Conservation (phyloP, 805 yeast species). For the Sugiyamaella boreocaroliniensis region DNA sequence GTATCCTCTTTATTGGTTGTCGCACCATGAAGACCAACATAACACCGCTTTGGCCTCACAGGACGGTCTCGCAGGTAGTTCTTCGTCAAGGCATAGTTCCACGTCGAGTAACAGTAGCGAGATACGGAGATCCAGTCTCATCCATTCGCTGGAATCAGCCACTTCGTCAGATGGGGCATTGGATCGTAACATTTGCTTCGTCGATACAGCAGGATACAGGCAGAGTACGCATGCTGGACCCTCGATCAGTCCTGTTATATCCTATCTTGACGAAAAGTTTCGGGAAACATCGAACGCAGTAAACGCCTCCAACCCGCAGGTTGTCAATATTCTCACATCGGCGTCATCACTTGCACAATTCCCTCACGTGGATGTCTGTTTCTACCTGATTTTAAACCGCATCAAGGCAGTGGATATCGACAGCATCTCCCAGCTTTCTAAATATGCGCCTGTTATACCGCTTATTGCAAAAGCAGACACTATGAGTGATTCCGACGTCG, state of each 20-base stretch:
- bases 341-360: constrained; percentile 19
- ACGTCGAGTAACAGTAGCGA: not conserved
- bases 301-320: constrained; percentile 19
- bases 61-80: not conserved
- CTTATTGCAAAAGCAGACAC: constrained; percentile 19
- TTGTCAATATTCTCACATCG: constrained; percentile 16
- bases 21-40: constrained; percentile 2
- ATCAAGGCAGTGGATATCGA: constrained; percentile 19
- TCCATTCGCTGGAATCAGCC: constrained; percentile 12
- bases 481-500: constrained; percentile 8
- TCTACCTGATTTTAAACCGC: constrained; percentile 16
- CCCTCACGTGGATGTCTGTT: constrained; percentile 22
- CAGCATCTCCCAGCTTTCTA: constrained; percentile 13
- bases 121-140: constrained; percentile 8
- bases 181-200: constrained; percentile 22
- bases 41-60: not conserved
- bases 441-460: constrained; percentile 21
- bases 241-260: constrained; percentile 16
- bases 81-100: not conserved
- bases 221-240: constrained; percentile 8
- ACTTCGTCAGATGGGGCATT: constrained; percentile 15
- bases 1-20: constrained; percentile 16
- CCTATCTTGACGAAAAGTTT: constrained; percentile 22
- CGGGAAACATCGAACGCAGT: constrained; percentile 17
- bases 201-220: constrained; percentile 21